Percentiles rank a stretch among this genome's conserved stretches.
Evolutionary conservation across 2,329 filamentous ascomycete genomes (phyloP).

Genomic region (Dactylellina haptotyla): DNA sequence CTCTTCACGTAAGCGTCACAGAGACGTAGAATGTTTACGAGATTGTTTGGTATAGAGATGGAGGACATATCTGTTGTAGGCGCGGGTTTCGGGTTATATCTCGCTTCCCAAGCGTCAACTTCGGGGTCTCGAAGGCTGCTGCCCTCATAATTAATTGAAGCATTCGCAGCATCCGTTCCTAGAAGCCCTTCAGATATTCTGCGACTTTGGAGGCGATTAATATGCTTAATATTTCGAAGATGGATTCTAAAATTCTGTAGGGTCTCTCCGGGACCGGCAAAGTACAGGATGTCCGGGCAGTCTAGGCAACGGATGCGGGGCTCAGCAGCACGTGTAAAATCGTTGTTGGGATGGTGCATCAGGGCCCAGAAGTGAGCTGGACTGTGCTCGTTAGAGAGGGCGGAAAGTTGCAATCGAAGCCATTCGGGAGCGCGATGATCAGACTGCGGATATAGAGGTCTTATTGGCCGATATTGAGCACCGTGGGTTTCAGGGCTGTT

Average conservation of each 20-base stretch:
- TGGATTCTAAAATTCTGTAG: conserved; percentile 36
- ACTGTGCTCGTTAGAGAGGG: neutral
- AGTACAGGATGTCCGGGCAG: conserved; percentile 51
- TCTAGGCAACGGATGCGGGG: conserved; percentile 46
- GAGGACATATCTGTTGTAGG: neutral
- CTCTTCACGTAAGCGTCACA: conserved; percentile 44
- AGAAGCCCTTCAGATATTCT: neutral
- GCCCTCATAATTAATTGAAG: too few species aligned
- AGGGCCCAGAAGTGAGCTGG: conserved; percentile 41
- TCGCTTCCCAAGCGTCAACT: too few species aligned
- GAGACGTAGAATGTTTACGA: conserved; percentile 27
- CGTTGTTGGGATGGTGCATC: conserved; percentile 43
- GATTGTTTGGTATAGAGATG: conserved; percentile 12
- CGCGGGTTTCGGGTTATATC: too few species aligned
- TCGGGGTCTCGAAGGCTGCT: too few species aligned
- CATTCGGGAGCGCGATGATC: conserved; percentile 6
- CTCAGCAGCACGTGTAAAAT: conserved; percentile 14
- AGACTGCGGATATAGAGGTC: neutral
- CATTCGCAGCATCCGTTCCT: neutral
- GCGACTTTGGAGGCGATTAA: conserved; percentile 23
- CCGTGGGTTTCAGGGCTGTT: neutral
- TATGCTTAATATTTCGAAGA: conserved; percentile 30
- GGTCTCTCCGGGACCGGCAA: conserved; percentile 29
- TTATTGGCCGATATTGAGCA: neutral
- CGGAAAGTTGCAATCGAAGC: conserved; percentile 8